phyloP scores from a whole-genome alignment of 305 asterid genomes.

The Vinca major region DNA sequence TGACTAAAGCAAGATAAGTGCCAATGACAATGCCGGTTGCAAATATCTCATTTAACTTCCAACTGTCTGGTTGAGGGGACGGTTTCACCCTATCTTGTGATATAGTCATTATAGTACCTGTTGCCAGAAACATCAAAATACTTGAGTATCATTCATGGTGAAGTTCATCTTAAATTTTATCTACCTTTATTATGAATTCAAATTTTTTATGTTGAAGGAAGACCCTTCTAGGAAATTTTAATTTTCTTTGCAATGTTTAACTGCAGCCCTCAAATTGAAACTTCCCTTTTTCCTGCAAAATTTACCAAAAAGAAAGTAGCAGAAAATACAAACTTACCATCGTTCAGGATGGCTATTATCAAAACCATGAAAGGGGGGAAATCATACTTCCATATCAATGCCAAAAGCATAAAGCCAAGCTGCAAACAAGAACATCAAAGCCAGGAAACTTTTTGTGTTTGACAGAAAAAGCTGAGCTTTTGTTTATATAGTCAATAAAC shows the following conservation, averaged over 20 bases:
- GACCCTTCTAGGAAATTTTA: too few relatives aligned
- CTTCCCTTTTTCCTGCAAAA: background rate
- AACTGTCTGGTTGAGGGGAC: conserved; percentile 23
- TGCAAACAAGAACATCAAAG: conserved; percentile 8
- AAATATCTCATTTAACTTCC: conserved; percentile 25
- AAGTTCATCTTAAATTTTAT: background rate
- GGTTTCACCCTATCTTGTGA: conserved; percentile 25
- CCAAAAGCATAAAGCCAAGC: conserved; percentile 27
- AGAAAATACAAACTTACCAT: conserved; percentile 15
- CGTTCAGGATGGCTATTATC: conserved; percentile 30
- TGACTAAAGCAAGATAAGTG: conserved; percentile 25
- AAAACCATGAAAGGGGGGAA: conserved; percentile 34
- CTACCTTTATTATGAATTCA: background rate
- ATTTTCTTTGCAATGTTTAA: too few relatives aligned
- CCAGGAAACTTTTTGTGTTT: background rate
- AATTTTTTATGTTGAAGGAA: background rate
- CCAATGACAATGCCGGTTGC: conserved; percentile 26
- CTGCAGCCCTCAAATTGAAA: background rate
- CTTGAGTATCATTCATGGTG: background rate
- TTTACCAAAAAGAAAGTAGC: background rate
- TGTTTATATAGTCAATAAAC: background rate
- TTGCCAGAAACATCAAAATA: background rate
- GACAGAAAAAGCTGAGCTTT: background rate
- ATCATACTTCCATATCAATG: conserved; percentile 29
- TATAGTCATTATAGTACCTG: conserved; percentile 30